A percentile compares a stretch with the other conserved stretches of the same genome.
Evolutionary conservation across 2,329 filamentous ascomycete genomes (phyloP).

Genomic region (Clarireedia sp.): DNA sequence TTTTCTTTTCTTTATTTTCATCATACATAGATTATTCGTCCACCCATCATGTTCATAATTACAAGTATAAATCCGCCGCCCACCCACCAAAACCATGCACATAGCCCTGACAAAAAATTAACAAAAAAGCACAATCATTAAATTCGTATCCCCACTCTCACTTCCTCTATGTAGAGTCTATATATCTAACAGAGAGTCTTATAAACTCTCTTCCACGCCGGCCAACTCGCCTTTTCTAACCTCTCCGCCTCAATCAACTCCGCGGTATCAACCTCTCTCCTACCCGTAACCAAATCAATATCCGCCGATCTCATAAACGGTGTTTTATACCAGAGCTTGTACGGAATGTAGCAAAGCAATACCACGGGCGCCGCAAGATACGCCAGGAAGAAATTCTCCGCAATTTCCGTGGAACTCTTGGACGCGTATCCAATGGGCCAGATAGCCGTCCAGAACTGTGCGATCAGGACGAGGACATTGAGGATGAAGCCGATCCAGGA

Average conservation of each 20-base stretch:
- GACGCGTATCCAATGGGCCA: constrained; percentile 39
- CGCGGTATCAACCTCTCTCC: constrained; percentile 19
- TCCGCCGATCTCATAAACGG: constrained; percentile 13
- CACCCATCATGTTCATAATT: no score
- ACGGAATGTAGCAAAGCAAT: constrained; percentile 49
- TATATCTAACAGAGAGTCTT: constrained; percentile 3
- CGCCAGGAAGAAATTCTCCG: constrained; percentile 48
- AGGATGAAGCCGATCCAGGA: constrained; percentile 54
- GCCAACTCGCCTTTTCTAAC: constrained; percentile 14
- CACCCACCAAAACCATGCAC: no score
- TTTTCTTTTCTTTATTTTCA: no score
- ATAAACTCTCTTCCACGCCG: constrained; percentile 22
- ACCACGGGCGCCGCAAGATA: constrained; percentile 50
- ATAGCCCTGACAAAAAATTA: no score
- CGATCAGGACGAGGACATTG: constrained; percentile 36
- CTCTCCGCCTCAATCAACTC: constrained; percentile 21
- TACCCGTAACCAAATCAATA: constrained; percentile 23
- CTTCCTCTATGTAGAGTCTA: no score
- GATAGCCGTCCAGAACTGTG: constrained; percentile 36
- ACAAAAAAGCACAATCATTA: no score
- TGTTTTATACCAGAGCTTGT: constrained; percentile 50
- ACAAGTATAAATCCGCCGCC: no score
- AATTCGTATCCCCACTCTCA: no score
- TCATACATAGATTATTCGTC: no score
- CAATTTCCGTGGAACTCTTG: constrained; percentile 24